Evolutionary conservation across 768 basidiomycete genomes (phyloP).

Genomic region (Phlegmacium glaucopus): DNA sequence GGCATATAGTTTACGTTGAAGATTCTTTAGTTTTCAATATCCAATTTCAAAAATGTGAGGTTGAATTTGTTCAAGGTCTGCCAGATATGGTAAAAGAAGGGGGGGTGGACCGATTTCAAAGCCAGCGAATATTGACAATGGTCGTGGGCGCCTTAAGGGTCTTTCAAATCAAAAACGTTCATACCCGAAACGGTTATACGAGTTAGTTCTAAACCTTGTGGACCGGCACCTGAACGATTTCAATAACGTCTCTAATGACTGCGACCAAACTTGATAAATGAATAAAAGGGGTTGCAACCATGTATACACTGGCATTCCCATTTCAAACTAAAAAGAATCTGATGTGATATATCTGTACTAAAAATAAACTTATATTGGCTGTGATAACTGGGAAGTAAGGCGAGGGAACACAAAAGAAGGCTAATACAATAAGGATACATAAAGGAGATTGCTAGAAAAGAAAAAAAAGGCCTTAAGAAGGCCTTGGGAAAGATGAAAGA

Average conservation of each 20-base stretch:
- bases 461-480: neutral
- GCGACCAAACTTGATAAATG: neutral
- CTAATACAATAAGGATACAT: neutral
- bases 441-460: neutral
- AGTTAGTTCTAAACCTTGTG: too few species aligned
- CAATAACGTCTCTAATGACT: too few species aligned
- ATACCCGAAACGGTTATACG: too few species aligned
- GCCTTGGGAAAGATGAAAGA: neutral
- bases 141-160: conserved; percentile 2
- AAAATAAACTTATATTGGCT: conserved; percentile 3
- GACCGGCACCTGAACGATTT: too few species aligned
- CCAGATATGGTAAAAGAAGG: conserved; percentile 9
- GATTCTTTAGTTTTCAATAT: conserved; percentile 6
- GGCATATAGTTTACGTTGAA: conserved; percentile 12
- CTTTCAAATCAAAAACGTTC: neutral
- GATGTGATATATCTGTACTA: neutral
- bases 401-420: too few species aligned
- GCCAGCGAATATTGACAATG: conserved; percentile 14
- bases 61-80: conserved; percentile 1
- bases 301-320: too few species aligned
- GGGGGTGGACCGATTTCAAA: conserved; percentile 9
- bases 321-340: neutral
- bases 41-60: neutral
- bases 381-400: neutral
- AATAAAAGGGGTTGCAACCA: neutral